phyloP scores from a whole-genome alignment of 2,329 filamentous ascomycete species.

The Sphaerulina vaccinii region DNA sequence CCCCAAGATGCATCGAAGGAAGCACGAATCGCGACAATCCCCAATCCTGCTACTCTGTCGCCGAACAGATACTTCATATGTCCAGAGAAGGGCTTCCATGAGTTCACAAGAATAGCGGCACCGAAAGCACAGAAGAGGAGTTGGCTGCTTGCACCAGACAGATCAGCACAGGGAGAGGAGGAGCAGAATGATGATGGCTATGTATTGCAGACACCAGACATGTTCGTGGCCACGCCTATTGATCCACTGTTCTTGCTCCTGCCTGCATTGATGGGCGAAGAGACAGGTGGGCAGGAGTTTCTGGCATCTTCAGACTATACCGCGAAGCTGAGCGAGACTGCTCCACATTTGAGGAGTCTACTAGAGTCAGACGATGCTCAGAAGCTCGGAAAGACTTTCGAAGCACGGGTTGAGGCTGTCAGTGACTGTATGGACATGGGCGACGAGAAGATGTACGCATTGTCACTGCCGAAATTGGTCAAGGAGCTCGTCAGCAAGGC shows the following conservation, averaged over 20 bases:
- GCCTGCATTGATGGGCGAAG: constrained; percentile 57
- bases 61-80: constrained; percentile 59
- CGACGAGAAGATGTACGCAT: constrained; percentile 78
- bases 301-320: constrained; percentile 70
- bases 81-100: constrained; percentile 57
- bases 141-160: constrained; percentile 51
- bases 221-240: constrained; percentile 80
- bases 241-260: constrained; percentile 84
- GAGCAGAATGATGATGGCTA: constrained; percentile 44
- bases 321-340: constrained; percentile 58
- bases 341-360: constrained; percentile 60
- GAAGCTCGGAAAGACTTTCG: constrained; percentile 46
- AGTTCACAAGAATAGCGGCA: constrained; percentile 59
- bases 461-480: constrained; percentile 71
- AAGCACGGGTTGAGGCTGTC: constrained; percentile 61
- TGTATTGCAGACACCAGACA: constrained; percentile 65
- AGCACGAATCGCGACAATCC: constrained; percentile 56
- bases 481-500: constrained; percentile 69
- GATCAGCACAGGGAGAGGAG: constrained; percentile 7
- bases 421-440: constrained; percentile 87
- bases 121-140: constrained; percentile 51
- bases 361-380: constrained; percentile 37
- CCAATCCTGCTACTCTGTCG: constrained; percentile 52
- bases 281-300: constrained; percentile 39
- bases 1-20: constrained; percentile 53